Conservation (phyloP, 768 basidiomycete species). For the Tylopilus plumbeoviolaceoides region DNA sequence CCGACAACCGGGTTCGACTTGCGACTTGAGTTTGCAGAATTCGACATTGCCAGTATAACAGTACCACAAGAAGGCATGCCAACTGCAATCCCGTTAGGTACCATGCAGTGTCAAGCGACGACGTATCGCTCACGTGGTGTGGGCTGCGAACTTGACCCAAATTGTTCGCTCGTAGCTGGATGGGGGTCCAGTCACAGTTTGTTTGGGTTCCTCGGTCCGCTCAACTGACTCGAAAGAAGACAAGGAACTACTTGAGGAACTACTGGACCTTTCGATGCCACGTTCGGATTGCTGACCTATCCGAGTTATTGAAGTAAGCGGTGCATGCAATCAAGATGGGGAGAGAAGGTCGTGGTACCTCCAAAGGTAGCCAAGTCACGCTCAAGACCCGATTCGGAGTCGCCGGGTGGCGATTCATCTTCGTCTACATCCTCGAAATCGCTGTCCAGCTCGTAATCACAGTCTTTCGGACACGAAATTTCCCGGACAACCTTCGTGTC, state of each 20-base stretch:
- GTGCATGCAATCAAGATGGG: neutral
- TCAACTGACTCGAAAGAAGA: constrained; percentile 9
- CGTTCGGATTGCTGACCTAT: constrained; percentile 8
- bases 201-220: constrained; percentile 6
- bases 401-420: neutral
- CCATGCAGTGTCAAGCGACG: neutral
- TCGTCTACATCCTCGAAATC: constrained; percentile 22
- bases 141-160: constrained; percentile 13
- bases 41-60: constrained; percentile 21
- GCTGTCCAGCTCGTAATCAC: constrained; percentile 24
- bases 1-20: constrained; percentile 1
- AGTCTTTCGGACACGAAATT: constrained; percentile 6
- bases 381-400: neutral
- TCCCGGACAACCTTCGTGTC: neutral
- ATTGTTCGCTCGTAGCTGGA: neutral
- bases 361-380: neutral
- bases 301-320: neutral
- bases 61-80: constrained; percentile 25
- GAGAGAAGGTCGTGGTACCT: constrained; percentile 4
- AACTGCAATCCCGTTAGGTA: constrained; percentile 8
- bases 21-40: constrained; percentile 18
- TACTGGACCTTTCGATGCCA: neutral
- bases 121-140: constrained; percentile 13
- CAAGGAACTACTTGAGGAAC: constrained; percentile 2
- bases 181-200: neutral